Percentiles rank a stretch among this genome's conserved stretches.
Evolutionary conservation across 176 grass and related monocot species (phyloP).

Genomic region (Thalia dealbata): DNA sequence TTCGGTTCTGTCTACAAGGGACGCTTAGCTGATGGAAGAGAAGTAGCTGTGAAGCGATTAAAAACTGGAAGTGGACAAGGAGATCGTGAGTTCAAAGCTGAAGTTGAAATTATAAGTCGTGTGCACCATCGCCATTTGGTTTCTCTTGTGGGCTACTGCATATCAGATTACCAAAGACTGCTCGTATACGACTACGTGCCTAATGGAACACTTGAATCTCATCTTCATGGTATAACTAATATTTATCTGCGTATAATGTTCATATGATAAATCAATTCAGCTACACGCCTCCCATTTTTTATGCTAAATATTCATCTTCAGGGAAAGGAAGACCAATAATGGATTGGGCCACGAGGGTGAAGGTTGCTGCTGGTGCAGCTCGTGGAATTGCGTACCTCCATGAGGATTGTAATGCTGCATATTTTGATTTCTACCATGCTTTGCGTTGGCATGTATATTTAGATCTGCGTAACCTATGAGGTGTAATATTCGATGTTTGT

Average conservation of each 20-base stretch:
- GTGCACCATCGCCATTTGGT: constrained; percentile 92
- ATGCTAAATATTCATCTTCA: constrained; percentile 17
- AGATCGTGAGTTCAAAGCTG: constrained; percentile 85
- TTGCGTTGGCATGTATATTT: background rate
- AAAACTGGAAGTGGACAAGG: constrained; percentile 63
- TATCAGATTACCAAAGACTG: constrained; percentile 47
- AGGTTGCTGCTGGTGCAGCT: constrained; percentile 72
- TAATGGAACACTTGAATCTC: constrained; percentile 70
- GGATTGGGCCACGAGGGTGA: constrained; percentile 61
- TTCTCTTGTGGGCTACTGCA: constrained; percentile 86
- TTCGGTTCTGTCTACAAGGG: constrained; percentile 82
- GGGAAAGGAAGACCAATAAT: constrained; percentile 46
- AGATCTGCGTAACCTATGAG: constrained; percentile 1
- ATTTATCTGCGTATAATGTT: background rate
- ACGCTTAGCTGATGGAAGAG: constrained; percentile 45
- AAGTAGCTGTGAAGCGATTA: constrained; percentile 72
- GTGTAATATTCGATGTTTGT: background rate
- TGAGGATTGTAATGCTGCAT: constrained; percentile 71
- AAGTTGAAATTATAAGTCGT: constrained; percentile 86
- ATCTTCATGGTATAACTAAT: constrained; percentile 61
- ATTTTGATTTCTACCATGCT: background rate
- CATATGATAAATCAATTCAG: background rate
- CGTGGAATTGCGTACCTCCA: constrained; percentile 87
- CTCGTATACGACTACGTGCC: constrained; percentile 82
- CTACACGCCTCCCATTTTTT: background rate